Conservation (phyloP, 495 filamentous ascomycete species). For the Daldinia loculata region DNA sequence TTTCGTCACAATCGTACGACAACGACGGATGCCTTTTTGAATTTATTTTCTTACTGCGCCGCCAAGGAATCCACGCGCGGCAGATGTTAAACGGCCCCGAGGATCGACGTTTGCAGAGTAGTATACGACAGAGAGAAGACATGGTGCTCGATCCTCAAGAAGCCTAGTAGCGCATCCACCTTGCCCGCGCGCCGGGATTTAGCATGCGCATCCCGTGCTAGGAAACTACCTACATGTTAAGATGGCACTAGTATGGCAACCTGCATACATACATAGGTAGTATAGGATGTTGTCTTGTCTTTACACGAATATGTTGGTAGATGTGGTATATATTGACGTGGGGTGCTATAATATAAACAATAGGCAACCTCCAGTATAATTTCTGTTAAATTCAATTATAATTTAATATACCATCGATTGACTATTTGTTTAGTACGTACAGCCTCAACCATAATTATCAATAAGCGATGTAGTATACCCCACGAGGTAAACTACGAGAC, state of each 20-base stretch:
- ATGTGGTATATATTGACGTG: no score
- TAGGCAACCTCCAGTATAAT: no score
- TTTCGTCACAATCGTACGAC: conserved; percentile 24
- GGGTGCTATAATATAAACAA: no score
- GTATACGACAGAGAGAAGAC: no score
- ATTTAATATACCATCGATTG: neutral
- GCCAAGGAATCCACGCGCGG: neutral
- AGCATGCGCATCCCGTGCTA: neutral
- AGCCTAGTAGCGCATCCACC: neutral
- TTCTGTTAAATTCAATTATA: neutral
- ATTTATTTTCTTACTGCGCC: neutral
- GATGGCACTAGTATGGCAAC: neutral
- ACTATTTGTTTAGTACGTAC: neutral
- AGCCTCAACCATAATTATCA: neutral
- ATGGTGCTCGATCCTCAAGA: neutral
- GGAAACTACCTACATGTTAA: neutral
- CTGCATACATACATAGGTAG: no score
- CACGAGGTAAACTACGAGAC: neutral
- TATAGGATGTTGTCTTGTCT: neutral
- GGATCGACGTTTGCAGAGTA: neutral
- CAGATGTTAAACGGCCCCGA: neutral
- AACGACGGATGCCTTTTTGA: neutral
- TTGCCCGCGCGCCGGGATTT: neutral
- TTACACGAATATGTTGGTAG: no score
- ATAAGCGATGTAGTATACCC: neutral